A percentile compares a stretch with the other conserved stretches of the same genome.
These are phyloP conservation scores for Colletotrichum theobromicola DNA, from an alignment of 2,329 filamentous ascomycete species.

Conservation along the genomic window DNA sequence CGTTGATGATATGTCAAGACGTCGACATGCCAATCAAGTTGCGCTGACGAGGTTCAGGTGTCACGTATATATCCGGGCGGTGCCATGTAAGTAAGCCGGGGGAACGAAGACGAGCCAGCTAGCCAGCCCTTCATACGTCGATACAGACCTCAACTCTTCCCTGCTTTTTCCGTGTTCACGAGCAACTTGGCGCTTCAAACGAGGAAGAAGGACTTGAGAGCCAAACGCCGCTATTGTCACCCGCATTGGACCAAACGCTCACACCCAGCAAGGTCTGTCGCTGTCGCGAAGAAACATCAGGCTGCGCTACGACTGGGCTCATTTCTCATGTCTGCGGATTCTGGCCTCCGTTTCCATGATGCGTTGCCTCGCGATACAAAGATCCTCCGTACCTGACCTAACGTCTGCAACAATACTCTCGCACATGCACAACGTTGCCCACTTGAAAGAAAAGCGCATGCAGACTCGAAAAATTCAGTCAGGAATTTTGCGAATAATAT, in stretches of 20 bases:
- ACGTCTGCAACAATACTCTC: neutral
- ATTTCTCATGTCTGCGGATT: neutral
- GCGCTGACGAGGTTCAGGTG: conserved; percentile 2
- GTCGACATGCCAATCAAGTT: conserved; percentile 4
- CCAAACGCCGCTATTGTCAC: neutral
- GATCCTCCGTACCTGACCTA: neutral
- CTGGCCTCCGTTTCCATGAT: neutral
- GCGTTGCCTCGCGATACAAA: neutral
- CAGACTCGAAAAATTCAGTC: neutral
- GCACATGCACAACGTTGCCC: neutral
- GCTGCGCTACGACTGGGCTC: neutral
- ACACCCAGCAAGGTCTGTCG: neutral
- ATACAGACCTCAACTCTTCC: neutral
- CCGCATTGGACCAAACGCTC: neutral
- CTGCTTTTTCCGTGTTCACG: neutral
- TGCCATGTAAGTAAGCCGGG: conserved; percentile 15
- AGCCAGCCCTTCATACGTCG: neutral
- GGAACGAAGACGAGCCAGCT: neutral
- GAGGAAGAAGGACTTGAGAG: neutral
- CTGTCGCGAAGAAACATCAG: neutral
- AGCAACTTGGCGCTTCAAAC: neutral
- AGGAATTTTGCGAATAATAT: neutral
- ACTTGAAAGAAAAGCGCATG: neutral
- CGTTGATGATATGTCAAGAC: neutral
- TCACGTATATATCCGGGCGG: conserved; percentile 16